Evolutionary conservation across 805 yeast species (phyloP).

Genomic region (Candida pini): DNA sequence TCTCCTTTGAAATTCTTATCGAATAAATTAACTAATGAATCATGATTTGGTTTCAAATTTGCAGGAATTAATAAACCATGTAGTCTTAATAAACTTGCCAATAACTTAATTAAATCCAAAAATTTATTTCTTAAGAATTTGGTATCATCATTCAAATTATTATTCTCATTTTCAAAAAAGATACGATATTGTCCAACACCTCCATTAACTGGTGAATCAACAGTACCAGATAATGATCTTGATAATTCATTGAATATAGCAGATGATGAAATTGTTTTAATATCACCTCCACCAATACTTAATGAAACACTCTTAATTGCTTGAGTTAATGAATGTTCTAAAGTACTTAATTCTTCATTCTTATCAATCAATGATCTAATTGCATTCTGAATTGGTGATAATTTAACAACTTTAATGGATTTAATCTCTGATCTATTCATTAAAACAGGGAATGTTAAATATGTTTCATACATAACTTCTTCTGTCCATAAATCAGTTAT

Average conservation of each 20-base stretch:
- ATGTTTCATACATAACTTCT: conserved; percentile 73
- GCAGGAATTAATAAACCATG: conserved; percentile 62
- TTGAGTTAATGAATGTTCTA: conserved; percentile 55
- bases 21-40: conserved; percentile 58
- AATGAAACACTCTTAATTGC: conserved; percentile 37
- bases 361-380: conserved; percentile 58
- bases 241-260: conserved; percentile 59
- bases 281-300: conserved; percentile 34
- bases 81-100: conserved; percentile 59
- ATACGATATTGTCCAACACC: conserved; percentile 81
- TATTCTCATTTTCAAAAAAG: conserved; percentile 45
- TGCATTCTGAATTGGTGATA: conserved; percentile 86
- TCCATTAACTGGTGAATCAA: conserved; percentile 89
- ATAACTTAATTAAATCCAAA: conserved; percentile 59
- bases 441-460: conserved; percentile 76
- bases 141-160: conserved; percentile 22
- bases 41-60: conserved; percentile 56
- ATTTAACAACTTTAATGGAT: conserved; percentile 38
- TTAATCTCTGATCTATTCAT: conserved; percentile 79
- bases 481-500: conserved; percentile 84
- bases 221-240: conserved; percentile 74
- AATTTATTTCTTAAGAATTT: conserved; percentile 43
- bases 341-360: conserved; percentile 64
- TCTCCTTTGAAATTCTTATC: conserved; percentile 64
- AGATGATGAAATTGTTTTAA: conserved; percentile 18